phyloP scores from a whole-genome alignment of 163 green algal species.

The Picocystis sp. region DNA sequence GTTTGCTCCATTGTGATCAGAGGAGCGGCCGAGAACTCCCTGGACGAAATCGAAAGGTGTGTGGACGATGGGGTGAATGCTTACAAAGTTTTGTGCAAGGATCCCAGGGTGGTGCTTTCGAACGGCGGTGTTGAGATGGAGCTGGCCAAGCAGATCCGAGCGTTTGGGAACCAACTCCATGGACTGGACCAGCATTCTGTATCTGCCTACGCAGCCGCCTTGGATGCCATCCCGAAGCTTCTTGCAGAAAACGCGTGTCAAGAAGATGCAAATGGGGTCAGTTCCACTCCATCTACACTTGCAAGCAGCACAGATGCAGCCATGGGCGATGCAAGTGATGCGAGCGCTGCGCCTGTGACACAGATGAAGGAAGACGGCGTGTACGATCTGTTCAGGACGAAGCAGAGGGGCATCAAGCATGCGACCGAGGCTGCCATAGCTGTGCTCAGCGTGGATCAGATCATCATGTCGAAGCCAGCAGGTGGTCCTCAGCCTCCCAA shows the following conservation, averaged over 20 bases:
- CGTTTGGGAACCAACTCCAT: constrained; percentile 40
- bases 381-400: constrained; percentile 62
- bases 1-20: constrained; percentile 80
- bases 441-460: constrained; percentile 92
- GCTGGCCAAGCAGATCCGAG: constrained; percentile 47
- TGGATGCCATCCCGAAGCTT: constrained; percentile 47
- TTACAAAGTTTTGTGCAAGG: constrained; percentile 76
- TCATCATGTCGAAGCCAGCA: constrained; percentile 93
- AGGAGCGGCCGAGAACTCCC: constrained; percentile 65
- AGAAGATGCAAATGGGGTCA: too few species aligned
- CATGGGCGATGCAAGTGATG: too few species aligned
- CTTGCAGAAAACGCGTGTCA: constrained; percentile 52
- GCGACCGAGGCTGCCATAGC: constrained; percentile 78
- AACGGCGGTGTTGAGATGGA: constrained; percentile 84
- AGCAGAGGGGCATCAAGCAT: constrained; percentile 65
- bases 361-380: constrained; percentile 34
- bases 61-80: constrained; percentile 93
- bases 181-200: constrained; percentile 95
- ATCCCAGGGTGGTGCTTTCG: constrained; percentile 57
- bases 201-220: constrained; percentile 69
- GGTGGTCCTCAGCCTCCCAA: constrained; percentile 57
- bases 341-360: too few species aligned
- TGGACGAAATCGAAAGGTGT: constrained; percentile 93
- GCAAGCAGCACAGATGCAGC: too few species aligned
- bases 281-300: too few species aligned